A percentile compares a stretch with the other conserved stretches of the same genome.
Conservation (phyloP, 2,329 filamentous ascomycete species). For the Fusarium fujikuroi region DNA sequence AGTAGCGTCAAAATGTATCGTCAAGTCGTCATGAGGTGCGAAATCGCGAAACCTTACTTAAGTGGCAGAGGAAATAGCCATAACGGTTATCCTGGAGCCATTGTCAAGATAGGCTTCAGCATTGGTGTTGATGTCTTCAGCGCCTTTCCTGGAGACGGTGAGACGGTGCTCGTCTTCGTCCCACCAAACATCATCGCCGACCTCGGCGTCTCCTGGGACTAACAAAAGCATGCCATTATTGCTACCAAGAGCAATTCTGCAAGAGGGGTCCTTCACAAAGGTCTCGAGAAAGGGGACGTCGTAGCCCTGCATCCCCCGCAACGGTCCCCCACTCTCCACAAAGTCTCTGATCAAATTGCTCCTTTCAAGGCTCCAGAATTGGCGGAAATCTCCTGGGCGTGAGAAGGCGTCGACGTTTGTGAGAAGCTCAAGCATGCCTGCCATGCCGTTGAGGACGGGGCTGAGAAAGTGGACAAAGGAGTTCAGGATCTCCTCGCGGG, state of each 20-base stretch:
- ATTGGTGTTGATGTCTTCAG: conserved; percentile 23
- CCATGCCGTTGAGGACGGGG: conserved; percentile 51
- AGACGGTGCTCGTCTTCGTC: conserved; percentile 36
- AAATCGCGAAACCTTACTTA: conserved; percentile 17
- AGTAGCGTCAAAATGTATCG: conserved; percentile 9
- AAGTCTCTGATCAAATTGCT: conserved; percentile 50
- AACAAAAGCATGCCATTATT: conserved; percentile 42
- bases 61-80: conserved; percentile 41
- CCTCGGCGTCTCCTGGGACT: conserved; percentile 43
- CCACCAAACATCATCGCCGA: conserved; percentile 45
- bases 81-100: conserved; percentile 35
- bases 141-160: conserved; percentile 34
- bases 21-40: conserved; percentile 17
- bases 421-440: conserved; percentile 49
- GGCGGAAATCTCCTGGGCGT: conserved; percentile 48
- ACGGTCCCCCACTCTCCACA: conserved; percentile 43
- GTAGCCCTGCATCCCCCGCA: conserved; percentile 40
- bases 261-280: conserved; percentile 42
- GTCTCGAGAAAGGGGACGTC: conserved; percentile 42
- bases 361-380: conserved; percentile 50
- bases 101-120: conserved; percentile 39
- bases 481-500: conserved; percentile 44
- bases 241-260: conserved; percentile 43
- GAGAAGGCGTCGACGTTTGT: conserved; percentile 47
- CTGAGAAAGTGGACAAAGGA: conserved; percentile 48